Evolutionary conservation across 1,284 basidiomycete genomes (phyloP).

Genomic region (Tilletia horrida): DNA sequence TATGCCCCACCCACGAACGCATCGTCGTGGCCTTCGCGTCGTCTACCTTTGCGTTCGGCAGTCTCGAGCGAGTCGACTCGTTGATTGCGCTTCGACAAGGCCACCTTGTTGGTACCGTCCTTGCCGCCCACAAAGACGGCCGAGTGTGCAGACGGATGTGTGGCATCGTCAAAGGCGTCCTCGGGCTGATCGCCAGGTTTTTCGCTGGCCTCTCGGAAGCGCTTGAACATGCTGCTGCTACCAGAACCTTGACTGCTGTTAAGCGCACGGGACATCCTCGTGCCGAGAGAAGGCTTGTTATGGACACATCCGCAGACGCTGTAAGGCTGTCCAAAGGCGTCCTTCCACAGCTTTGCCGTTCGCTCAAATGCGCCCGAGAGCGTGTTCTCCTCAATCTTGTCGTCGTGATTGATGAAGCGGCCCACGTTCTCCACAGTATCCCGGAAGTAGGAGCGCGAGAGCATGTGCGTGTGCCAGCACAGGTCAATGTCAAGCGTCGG

Average conservation of each 20-base stretch:
- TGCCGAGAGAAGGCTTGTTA: slow-evolving; percentile 29
- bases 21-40: background rate
- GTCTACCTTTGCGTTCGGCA: background rate
- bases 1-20: background rate
- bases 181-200: slow-evolving; percentile 2
- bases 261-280: slow-evolving; percentile 20
- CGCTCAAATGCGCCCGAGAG: slow-evolving; percentile 37
- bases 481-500: slow-evolving; percentile 48
- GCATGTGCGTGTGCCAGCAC: slow-evolving; percentile 44
- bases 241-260: slow-evolving; percentile 16
- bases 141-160: background rate
- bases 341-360: slow-evolving; percentile 34
- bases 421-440: slow-evolving; percentile 32
- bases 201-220: background rate
- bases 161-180: slow-evolving; percentile 2
- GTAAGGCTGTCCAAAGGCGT: slow-evolving; percentile 35
- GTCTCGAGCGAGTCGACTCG: background rate
- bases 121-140: slow-evolving; percentile 1
- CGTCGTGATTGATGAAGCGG: slow-evolving; percentile 45
- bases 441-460: slow-evolving; percentile 28
- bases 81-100: background rate
- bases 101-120: background rate
- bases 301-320: slow-evolving; percentile 37
- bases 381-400: slow-evolving; percentile 38
- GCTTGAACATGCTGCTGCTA: background rate